These are phyloP conservation scores for Pittosporum tobira DNA, from an alignment of 129 eudicot genomes.

Conservation along the genomic window DNA sequence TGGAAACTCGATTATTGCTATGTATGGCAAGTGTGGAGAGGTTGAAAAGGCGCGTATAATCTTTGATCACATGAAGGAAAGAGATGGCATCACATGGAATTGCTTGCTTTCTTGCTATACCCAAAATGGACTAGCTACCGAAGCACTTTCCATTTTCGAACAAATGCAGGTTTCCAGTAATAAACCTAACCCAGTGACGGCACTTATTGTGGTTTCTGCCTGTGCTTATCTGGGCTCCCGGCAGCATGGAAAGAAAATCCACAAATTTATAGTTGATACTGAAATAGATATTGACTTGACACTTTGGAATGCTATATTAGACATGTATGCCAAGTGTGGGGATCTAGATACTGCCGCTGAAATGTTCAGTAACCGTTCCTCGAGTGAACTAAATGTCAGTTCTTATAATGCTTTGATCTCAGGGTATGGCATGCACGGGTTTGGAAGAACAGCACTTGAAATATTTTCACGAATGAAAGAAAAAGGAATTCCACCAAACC, in stretches of 20 bases:
- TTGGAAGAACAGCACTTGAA: constrained; percentile 33
- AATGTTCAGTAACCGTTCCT: constrained; percentile 17
- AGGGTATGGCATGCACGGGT: constrained; percentile 44
- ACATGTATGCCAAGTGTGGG: constrained; percentile 64
- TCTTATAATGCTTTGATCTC: constrained; percentile 57
- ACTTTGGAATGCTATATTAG: constrained; percentile 37
- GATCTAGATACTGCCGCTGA: constrained; percentile 24
- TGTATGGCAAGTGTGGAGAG: constrained; percentile 37
- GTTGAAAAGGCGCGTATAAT: constrained; percentile 15
- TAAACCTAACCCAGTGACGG: constrained; percentile 28
- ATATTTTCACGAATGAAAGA: constrained; percentile 29
- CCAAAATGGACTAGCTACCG: constrained; percentile 16
- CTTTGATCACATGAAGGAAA: constrained; percentile 9
- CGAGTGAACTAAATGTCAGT: constrained; percentile 30
- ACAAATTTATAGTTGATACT: background rate
- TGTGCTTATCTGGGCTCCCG: constrained; percentile 11
- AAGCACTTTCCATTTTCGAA: constrained; percentile 37
- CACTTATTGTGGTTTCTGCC: constrained; percentile 23
- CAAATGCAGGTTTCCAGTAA: constrained; percentile 11
- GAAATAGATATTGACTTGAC: constrained; percentile 13
- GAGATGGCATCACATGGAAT: constrained; percentile 9
- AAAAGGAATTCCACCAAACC: constrained; percentile 32
- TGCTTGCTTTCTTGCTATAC: constrained; percentile 2
- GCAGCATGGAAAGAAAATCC: constrained; percentile 3
- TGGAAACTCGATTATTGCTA: constrained; percentile 32